Conservation (phyloP, 345 rosid species). For the Salix purpurea region DNA sequence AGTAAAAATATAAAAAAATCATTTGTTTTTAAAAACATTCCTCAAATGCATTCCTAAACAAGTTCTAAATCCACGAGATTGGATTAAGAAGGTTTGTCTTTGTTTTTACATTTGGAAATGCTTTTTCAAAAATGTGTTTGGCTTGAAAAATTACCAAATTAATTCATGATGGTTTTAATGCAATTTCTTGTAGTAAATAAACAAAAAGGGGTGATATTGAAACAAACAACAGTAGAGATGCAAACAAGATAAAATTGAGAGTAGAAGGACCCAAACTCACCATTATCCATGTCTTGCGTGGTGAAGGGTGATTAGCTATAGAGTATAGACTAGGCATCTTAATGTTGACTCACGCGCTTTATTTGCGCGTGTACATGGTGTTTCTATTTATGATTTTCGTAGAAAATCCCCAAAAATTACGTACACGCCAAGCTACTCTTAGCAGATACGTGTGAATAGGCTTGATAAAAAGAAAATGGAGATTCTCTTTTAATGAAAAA, state of each 20-base stretch:
- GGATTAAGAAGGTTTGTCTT: no score
- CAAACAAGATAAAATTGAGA: not conserved
- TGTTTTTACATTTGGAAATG: no score
- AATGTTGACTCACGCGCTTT: not conserved
- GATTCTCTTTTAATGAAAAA: no score
- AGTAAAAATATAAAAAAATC: no score
- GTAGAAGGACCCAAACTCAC: not conserved
- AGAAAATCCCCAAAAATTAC: slow-evolving; percentile 1
- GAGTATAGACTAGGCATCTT: no score
- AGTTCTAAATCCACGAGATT: no score
- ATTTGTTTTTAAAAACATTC: no score
- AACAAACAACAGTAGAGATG: not conserved
- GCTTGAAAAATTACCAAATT: no score
- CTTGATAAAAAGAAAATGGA: no score
- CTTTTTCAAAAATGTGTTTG: no score
- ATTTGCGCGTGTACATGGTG: not conserved
- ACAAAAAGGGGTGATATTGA: not conserved
- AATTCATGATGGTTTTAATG: not conserved
- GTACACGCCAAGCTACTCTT: not conserved
- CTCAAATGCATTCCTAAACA: no score
- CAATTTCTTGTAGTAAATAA: not conserved
- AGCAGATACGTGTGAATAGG: not conserved
- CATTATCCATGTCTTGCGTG: not conserved
- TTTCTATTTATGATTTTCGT: not conserved
- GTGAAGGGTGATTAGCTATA: not conserved